Evolutionary conservation across 2,329 filamentous ascomycete genomes (phyloP).

Genomic region (Ophiocordyceps unilateralis): DNA sequence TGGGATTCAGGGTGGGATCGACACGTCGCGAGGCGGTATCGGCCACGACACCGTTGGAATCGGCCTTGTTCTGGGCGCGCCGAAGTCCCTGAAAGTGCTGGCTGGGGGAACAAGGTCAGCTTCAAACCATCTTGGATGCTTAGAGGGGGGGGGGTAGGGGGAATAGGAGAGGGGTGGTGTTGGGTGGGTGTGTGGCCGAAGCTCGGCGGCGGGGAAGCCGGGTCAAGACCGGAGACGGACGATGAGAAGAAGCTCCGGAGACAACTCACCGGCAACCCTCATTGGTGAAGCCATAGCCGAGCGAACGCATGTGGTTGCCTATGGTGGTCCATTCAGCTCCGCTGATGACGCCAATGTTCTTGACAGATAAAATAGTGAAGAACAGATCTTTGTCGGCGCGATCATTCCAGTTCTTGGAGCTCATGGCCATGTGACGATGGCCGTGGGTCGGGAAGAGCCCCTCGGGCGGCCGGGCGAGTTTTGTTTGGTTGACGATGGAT

Average conservation of each 20-base stretch:
- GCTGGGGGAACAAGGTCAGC: conserved; percentile 18
- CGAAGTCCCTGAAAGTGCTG: conserved; percentile 45
- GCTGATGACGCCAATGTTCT: conserved; percentile 46
- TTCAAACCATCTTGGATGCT: too few species aligned
- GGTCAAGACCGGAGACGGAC: not conserved
- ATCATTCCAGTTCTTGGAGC: conserved; percentile 45
- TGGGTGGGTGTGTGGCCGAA: too few species aligned
- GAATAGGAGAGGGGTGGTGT: too few species aligned
- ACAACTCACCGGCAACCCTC: conserved; percentile 44
- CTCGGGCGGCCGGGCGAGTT: not conserved
- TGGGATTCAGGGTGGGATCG: conserved; percentile 38
- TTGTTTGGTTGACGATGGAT: conserved; percentile 3
- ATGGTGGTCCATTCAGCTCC: conserved; percentile 45
- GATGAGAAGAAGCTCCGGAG: not conserved
- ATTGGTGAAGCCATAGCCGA: conserved; percentile 47
- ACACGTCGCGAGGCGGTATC: conserved; percentile 18
- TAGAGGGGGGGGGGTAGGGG: too few species aligned
- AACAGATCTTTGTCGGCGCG: conserved; percentile 45
- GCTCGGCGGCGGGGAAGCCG: too few species aligned
- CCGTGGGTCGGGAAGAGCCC: conserved; percentile 5
- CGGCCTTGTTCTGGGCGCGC: conserved; percentile 35
- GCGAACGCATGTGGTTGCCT: conserved; percentile 39
- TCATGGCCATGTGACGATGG: conserved; percentile 17
- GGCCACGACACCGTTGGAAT: conserved; percentile 16
- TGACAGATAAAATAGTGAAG: conserved; percentile 44